These are phyloP conservation scores for Metschnikowia lachancei DNA, from an alignment of 805 yeast species.

Conservation along the genomic window DNA sequence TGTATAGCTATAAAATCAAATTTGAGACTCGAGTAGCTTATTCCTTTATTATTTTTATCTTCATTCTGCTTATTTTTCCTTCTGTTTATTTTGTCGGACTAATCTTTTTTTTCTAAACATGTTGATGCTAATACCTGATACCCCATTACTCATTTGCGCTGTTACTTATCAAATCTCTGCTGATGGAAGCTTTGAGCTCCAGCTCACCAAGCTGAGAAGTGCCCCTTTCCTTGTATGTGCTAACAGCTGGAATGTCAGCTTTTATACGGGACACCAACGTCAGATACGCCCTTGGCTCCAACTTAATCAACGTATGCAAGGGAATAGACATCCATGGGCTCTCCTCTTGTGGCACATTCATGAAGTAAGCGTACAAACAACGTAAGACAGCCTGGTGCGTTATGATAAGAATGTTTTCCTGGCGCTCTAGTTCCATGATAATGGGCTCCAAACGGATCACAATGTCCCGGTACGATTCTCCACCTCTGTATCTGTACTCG, in stretches of 20 bases:
- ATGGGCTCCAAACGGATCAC: slow-evolving; percentile 94
- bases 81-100: not conserved
- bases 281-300: slow-evolving; percentile 93
- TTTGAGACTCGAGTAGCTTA: not conserved
- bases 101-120: too few relatives aligned
- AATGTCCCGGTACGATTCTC: slow-evolving; percentile 94
- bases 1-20: slow-evolving; percentile 9
- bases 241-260: slow-evolving; percentile 96
- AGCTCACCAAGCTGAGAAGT: slow-evolving; percentile 64
- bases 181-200: slow-evolving; percentile 37
- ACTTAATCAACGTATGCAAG: slow-evolving; percentile 85
- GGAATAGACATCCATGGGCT: slow-evolving; percentile 99
- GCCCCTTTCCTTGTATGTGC: slow-evolving; percentile 94
- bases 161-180: slow-evolving; percentile 50
- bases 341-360: slow-evolving; percentile 97
- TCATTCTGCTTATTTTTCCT: not conserved
- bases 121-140: too few relatives aligned
- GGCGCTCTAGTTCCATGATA: slow-evolving; percentile 97
- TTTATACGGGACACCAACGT: slow-evolving; percentile 86
- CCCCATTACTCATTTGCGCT: slow-evolving; percentile 17
- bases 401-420: slow-evolving; percentile 90
- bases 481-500: slow-evolving; percentile 94
- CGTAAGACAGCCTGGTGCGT: slow-evolving; percentile 97
- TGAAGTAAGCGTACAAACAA: slow-evolving; percentile 94
- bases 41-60: not conserved